Percentiles rank a stretch among this genome's conserved stretches.
Evolutionary conservation across 1,284 basidiomycete species (phyloP).

Genomic region (Malassezia nana): DNA sequence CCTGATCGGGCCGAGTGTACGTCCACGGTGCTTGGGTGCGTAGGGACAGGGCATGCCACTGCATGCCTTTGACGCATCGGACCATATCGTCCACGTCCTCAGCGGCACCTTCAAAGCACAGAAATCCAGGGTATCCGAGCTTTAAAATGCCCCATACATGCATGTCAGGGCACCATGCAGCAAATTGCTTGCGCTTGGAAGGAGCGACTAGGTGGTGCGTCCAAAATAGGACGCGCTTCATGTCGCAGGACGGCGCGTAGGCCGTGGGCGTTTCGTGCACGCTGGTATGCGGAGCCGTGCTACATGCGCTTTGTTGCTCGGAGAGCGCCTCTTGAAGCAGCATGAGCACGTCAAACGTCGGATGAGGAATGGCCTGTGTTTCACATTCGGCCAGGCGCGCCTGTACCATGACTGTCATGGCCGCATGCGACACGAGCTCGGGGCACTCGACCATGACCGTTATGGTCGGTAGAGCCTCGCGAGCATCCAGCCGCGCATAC

Average conservation of each 20-base stretch:
- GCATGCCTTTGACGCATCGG: constrained; percentile 20
- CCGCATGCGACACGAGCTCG: not conserved
- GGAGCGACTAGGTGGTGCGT: constrained; percentile 21
- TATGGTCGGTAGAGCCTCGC: not conserved
- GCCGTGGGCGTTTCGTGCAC: not conserved
- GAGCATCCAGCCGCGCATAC: not conserved
- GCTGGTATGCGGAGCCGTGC: too few relatives aligned
- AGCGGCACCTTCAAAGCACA: constrained; percentile 20
- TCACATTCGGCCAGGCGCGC: not conserved
- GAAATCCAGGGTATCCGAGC: constrained; percentile 22
- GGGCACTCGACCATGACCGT: not conserved
- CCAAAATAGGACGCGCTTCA: constrained; percentile 18
- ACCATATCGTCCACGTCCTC: constrained; percentile 22
- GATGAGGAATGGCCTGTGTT: not conserved
- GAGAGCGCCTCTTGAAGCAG: not conserved
- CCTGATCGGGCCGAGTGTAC: not conserved
- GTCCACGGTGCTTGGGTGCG: constrained; percentile 9
- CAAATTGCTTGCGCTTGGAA: constrained; percentile 20
- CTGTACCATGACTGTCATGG: not conserved
- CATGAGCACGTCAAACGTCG: constrained; percentile 7
- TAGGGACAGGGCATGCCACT: constrained; percentile 16
- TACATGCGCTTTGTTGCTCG: not conserved
- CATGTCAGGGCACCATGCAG: constrained; percentile 19
- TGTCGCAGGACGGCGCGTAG: not conserved
- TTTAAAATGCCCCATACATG: constrained; percentile 21